Percentiles rank a stretch among this genome's conserved stretches.
Conservation (phyloP, 352 stramenopile genomes). For the Globisporangium rhizosaccharum region DNA sequence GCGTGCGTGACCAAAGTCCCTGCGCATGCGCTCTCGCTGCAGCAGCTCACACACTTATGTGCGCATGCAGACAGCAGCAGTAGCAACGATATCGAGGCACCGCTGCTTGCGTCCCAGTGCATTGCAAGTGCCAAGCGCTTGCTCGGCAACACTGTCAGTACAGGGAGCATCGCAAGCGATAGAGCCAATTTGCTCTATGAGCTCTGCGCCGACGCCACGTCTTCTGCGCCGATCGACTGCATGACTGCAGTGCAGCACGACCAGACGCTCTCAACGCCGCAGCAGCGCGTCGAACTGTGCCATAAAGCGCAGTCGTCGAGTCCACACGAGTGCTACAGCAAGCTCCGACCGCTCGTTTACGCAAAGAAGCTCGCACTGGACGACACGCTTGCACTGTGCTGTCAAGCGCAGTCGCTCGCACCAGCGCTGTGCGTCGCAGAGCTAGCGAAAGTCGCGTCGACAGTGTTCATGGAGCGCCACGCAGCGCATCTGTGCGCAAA, state of each 20-base stretch:
- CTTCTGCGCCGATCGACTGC: constrained; percentile 28
- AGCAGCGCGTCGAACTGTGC: constrained; percentile 26
- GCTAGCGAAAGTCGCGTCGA: constrained; percentile 1
- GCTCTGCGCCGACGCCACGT: constrained; percentile 26
- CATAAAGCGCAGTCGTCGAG: constrained; percentile 14
- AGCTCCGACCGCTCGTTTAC: constrained; percentile 26
- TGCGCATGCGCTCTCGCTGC: constrained; percentile 12
- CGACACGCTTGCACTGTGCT: constrained; percentile 18
- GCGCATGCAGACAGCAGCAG: constrained; percentile 1
- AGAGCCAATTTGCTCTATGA: constrained; percentile 12
- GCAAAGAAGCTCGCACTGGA: constrained; percentile 18
- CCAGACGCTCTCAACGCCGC: constrained; percentile 13
- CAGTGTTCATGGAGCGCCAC: constrained; percentile 1
- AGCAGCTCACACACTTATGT: constrained; percentile 25
- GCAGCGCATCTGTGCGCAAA: constrained; percentile 19
- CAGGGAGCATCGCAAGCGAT: background rate
- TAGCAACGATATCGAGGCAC: background rate
- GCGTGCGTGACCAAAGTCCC: constrained; percentile 27
- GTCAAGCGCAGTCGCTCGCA: constrained; percentile 17
- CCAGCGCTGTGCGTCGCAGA: constrained; percentile 12
- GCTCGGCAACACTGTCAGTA: background rate
- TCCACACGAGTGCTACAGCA: constrained; percentile 20
- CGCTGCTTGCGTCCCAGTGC: constrained; percentile 2
- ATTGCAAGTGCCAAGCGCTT: constrained; percentile 9
- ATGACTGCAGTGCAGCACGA: constrained; percentile 24